phyloP scores from a whole-genome alignment of 176 grass and related monocot species.

The Oryza brachyantha region DNA sequence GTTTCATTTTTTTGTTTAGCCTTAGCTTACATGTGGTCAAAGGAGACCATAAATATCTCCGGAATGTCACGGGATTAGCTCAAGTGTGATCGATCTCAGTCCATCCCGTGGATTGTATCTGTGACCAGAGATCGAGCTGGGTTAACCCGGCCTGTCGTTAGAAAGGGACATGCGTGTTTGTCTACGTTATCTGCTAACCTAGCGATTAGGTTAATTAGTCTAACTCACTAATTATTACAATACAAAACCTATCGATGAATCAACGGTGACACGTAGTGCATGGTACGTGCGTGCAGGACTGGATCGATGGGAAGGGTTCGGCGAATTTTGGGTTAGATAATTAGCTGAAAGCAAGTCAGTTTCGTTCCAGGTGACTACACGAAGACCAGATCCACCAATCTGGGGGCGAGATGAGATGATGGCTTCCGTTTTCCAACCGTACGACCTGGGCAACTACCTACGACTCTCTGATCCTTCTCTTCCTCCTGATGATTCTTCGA shows the following conservation, averaged over 20 bases:
- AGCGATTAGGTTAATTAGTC: not conserved
- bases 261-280: not conserved
- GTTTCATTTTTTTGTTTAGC: no score
- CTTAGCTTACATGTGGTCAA: not conserved
- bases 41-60: not conserved
- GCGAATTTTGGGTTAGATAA: not conserved
- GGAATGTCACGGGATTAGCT: not conserved
- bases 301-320: not conserved
- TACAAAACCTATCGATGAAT: not conserved
- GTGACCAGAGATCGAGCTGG: not conserved
- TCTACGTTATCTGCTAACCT: not conserved
- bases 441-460: slow-evolving; percentile 24
- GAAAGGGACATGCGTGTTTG: not conserved
- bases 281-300: not conserved
- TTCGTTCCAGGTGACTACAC: slow-evolving; percentile 39
- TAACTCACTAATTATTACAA: not conserved
- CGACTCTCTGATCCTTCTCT: not conserved
- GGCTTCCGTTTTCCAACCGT: slow-evolving; percentile 21
- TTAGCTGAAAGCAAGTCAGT: slow-evolving; percentile 25
- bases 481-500: not conserved
- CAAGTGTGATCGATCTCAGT: no score
- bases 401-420: slow-evolving; percentile 8
- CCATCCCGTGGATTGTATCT: not conserved
- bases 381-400: slow-evolving; percentile 73
- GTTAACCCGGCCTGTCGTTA: not conserved